Conservation (phyloP, 345 rosid genomes). For the Turnera subulata region DNA sequence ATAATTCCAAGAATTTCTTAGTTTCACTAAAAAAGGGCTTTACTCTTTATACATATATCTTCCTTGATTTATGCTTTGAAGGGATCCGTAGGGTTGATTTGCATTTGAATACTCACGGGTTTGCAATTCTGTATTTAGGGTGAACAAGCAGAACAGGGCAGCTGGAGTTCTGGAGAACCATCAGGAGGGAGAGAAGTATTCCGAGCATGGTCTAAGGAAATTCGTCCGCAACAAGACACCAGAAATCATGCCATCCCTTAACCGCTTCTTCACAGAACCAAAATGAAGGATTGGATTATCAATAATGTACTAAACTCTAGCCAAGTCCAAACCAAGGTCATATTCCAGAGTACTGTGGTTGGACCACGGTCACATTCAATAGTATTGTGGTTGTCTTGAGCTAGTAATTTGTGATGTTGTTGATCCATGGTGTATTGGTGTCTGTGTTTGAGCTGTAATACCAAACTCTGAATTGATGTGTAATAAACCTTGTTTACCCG, state of each 20-base stretch:
- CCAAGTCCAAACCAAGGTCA: not conserved
- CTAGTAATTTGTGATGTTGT: not conserved
- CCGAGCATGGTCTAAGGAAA: slow-evolving; percentile 70
- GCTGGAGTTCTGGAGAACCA: slow-evolving; percentile 89
- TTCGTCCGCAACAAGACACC: slow-evolving; percentile 65
- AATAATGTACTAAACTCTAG: not conserved
- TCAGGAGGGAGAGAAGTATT: slow-evolving; percentile 77
- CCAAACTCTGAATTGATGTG: not conserved
- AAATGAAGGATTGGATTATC: slow-evolving; percentile 21
- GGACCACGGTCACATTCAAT: no score
- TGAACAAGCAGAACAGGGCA: slow-evolving; percentile 74
- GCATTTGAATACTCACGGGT: no score
- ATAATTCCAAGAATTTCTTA: no score
- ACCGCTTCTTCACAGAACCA: slow-evolving; percentile 85
- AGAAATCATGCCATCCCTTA: slow-evolving; percentile 87
- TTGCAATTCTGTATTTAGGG: slow-evolving; percentile 35
- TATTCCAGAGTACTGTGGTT: not conserved
- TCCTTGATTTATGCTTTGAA: no score
- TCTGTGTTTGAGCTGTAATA: no score
- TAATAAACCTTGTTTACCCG: not conserved
- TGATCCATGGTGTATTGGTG: no score
- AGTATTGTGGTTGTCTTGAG: not conserved
- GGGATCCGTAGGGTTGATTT: no score
- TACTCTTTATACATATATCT: no score
- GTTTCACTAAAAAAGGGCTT: no score